Percentiles rank a stretch among this genome's conserved stretches.
Conservation (phyloP, 2,329 filamentous ascomycete species). For the Cladosporium sp. region DNA sequence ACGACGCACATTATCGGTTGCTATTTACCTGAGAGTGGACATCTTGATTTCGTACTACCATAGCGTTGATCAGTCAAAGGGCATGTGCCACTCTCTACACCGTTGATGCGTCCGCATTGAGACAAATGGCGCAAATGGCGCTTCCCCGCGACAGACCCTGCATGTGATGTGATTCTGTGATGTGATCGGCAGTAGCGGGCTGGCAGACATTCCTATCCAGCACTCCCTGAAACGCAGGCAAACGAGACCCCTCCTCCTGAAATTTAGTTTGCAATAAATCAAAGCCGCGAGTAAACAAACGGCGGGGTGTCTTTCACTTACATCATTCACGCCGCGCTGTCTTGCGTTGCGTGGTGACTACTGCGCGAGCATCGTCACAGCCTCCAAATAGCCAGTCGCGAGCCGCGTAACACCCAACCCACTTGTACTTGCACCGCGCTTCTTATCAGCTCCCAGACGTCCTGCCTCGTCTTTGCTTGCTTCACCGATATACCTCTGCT, state of each 20-base stretch:
- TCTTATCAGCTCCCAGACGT: constrained; percentile 3
- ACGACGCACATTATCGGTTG: too few relatives aligned
- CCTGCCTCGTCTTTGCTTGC: neutral
- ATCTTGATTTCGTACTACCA: too few relatives aligned
- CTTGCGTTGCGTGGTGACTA: neutral
- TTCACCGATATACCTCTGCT: neutral
- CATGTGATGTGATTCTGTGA: constrained; percentile 6
- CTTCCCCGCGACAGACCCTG: neutral
- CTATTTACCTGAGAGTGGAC: too few relatives aligned
- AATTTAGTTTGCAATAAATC: neutral
- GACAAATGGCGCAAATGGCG: neutral
- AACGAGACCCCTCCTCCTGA: neutral
- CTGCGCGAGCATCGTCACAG: neutral
- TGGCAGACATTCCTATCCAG: constrained; percentile 7
- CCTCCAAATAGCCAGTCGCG: constrained; percentile 2
- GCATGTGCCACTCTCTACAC: neutral
- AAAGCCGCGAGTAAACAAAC: constrained; percentile 2
- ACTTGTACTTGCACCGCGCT: neutral
- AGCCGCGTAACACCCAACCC: neutral
- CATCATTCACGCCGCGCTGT: neutral
- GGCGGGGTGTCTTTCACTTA: neutral
- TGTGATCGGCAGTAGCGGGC: constrained; percentile 3
- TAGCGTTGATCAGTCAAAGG: too few relatives aligned
- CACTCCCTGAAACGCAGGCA: constrained; percentile 1
- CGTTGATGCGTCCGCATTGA: neutral